A percentile compares a stretch with the other conserved stretches of the same genome.
phyloP scores from a whole-genome alignment of 1,284 basidiomycete genomes.

The Pyrrhoderma lamaoense region DNA sequence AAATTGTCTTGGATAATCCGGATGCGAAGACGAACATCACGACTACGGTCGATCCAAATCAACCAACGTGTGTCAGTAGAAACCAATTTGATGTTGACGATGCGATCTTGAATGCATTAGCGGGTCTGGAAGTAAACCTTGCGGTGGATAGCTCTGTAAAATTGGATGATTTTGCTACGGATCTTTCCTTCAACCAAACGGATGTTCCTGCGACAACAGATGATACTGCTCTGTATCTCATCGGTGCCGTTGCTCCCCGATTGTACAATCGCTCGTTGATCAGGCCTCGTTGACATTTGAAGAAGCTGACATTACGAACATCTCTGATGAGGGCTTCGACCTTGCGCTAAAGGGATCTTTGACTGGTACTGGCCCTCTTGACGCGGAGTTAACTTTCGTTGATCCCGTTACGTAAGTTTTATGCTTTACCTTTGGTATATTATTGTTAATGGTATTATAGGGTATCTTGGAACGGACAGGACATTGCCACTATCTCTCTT shows the following conservation, averaged over 20 bases:
- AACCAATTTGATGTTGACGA: constrained; percentile 53
- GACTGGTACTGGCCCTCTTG: constrained; percentile 56
- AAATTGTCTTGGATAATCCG: constrained; percentile 48
- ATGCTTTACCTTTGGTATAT: neutral
- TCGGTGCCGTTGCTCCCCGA: constrained; percentile 62
- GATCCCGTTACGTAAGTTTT: constrained; percentile 43
- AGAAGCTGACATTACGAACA: constrained; percentile 56
- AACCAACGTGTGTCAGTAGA: constrained; percentile 52
- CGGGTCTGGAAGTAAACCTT: constrained; percentile 51
- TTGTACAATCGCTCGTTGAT: constrained; percentile 64
- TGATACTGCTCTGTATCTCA: constrained; percentile 55
- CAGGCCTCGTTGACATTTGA: constrained; percentile 49
- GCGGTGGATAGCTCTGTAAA: constrained; percentile 41
- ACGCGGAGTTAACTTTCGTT: constrained; percentile 54
- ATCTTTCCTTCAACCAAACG: constrained; percentile 56
- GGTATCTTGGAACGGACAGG: constrained; percentile 59
- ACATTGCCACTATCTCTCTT: constrained; percentile 60
- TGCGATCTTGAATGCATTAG: constrained; percentile 58
- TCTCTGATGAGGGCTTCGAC: constrained; percentile 55
- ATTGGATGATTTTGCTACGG: constrained; percentile 57
- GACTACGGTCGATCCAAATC: constrained; percentile 46
- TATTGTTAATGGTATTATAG: constrained; percentile 24
- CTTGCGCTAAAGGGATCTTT: constrained; percentile 51
- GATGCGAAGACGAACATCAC: constrained; percentile 43
- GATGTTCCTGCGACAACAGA: constrained; percentile 62